A percentile compares a stretch with the other conserved stretches of the same genome.
Conservation (phyloP, 305 asterid genomes). For the Solanum hybrid region DNA sequence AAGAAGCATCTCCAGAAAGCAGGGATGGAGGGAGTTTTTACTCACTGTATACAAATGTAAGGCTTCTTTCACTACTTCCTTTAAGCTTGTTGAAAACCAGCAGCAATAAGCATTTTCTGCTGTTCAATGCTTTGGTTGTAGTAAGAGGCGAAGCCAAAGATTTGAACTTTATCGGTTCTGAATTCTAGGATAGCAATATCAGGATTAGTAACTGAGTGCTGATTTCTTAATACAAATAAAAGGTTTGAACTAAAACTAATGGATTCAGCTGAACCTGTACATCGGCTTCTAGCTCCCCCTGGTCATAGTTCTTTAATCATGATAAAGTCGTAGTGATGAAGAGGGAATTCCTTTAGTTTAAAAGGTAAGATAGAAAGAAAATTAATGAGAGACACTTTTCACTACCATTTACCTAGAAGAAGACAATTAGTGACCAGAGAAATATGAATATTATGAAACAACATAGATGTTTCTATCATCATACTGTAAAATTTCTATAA, state of each 20-base stretch:
- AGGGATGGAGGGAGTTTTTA: conserved; percentile 45
- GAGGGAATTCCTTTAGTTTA: background rate
- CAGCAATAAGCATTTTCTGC: background rate
- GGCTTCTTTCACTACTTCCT: background rate
- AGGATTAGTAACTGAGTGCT: background rate
- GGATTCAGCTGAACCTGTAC: background rate
- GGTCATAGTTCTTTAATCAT: background rate
- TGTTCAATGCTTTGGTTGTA: background rate
- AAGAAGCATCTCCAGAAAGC: conserved; percentile 60
- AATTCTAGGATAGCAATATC: background rate
- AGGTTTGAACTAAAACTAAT: background rate
- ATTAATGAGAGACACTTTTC: background rate
- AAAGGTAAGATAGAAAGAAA: background rate
- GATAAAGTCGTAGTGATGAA: background rate
- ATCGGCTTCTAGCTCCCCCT: background rate
- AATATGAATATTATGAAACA: background rate
- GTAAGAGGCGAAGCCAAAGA: background rate
- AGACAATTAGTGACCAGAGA: background rate
- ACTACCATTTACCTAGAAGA: background rate
- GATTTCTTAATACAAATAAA: background rate
- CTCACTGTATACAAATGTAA: conserved; percentile 82
- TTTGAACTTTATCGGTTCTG: background rate
- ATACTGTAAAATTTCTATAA: background rate
- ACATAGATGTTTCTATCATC: background rate
- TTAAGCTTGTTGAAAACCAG: background rate